Percentiles rank a stretch among this genome's conserved stretches.
Conservation (phyloP, 1,284 basidiomycete genomes). For the Coniferiporia weirii region DNA sequence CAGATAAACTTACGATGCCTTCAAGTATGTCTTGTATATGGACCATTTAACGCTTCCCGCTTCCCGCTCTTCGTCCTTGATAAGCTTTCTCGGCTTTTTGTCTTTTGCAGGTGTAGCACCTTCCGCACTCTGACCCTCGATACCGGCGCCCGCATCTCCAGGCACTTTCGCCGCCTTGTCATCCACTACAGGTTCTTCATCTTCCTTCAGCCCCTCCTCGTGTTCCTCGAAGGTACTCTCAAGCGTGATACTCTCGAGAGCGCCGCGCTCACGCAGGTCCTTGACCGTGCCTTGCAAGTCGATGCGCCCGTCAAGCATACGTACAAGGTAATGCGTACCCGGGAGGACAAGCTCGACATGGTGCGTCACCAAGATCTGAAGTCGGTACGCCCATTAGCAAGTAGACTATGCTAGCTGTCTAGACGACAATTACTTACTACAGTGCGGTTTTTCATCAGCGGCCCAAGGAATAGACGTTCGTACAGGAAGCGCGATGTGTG, state of each 20-base stretch:
- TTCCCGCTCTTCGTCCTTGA: constrained; percentile 68
- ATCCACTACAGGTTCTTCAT: too few species aligned
- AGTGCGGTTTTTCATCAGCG: constrained; percentile 60
- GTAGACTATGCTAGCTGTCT: not conserved
- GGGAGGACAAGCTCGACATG: constrained; percentile 72
- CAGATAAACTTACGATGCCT: constrained; percentile 46
- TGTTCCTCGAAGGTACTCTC: constrained; percentile 33
- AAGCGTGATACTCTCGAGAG: constrained; percentile 54
- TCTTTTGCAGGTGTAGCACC: constrained; percentile 10
- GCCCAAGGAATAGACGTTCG: constrained; percentile 58
- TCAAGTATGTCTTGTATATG: constrained; percentile 76
- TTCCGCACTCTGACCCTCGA: not conserved
- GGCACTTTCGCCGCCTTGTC: too few species aligned
- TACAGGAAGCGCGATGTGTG: constrained; percentile 69
- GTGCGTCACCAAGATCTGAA: constrained; percentile 64
- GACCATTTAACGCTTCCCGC: constrained; percentile 73
- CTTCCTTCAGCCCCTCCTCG: constrained; percentile 19
- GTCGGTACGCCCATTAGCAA: constrained; percentile 1
- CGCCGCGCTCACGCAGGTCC: constrained; percentile 51
- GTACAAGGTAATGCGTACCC: constrained; percentile 60
- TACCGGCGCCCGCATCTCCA: too few species aligned
- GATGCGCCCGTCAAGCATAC: constrained; percentile 70
- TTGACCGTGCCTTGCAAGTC: constrained; percentile 61
- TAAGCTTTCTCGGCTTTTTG: constrained; percentile 55
- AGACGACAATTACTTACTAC: constrained; percentile 38